A percentile compares a stretch with the other conserved stretches of the same genome.
These are phyloP conservation scores for Crucibulum laeve DNA, from an alignment of 768 basidiomycete genomes.

Conservation along the genomic window DNA sequence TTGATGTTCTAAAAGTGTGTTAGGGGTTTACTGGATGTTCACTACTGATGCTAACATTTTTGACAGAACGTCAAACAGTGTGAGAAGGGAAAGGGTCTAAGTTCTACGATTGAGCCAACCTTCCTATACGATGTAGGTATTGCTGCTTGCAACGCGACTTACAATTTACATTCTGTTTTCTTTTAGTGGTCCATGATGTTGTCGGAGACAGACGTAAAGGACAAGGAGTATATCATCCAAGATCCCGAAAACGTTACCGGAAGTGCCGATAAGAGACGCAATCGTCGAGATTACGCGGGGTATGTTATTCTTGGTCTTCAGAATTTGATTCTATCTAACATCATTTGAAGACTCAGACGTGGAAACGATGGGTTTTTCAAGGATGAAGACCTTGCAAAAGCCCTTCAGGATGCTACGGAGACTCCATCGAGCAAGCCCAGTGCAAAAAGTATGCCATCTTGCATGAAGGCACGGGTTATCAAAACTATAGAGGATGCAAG, in stretches of 20 bases:
- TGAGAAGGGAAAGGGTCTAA: constrained; percentile 11
- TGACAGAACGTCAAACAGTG: not conserved
- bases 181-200: no score
- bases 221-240: no score
- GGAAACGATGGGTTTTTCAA: constrained; percentile 13
- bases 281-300: constrained; percentile 11
- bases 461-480: not conserved
- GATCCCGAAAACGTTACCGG: not conserved
- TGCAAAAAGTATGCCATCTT: not conserved
- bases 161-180: no score
- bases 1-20: constrained; percentile 13
- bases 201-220: no score
- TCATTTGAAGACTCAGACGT: constrained; percentile 9
- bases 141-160: not conserved
- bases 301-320: constrained; percentile 1
- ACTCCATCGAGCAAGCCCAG: constrained; percentile 6
- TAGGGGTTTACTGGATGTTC: constrained; percentile 5
- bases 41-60: not conserved
- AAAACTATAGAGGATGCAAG: constrained; percentile 11
- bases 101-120: constrained; percentile 11
- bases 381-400: constrained; percentile 14
- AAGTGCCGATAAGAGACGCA: constrained; percentile 6
- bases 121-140: constrained; percentile 13
- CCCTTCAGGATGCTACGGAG: constrained; percentile 17
- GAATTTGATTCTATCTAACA: not conserved